Base-by-base conservation (phyloP, 805 yeast genomes). In the Dipodascus geniculatus region DNA sequence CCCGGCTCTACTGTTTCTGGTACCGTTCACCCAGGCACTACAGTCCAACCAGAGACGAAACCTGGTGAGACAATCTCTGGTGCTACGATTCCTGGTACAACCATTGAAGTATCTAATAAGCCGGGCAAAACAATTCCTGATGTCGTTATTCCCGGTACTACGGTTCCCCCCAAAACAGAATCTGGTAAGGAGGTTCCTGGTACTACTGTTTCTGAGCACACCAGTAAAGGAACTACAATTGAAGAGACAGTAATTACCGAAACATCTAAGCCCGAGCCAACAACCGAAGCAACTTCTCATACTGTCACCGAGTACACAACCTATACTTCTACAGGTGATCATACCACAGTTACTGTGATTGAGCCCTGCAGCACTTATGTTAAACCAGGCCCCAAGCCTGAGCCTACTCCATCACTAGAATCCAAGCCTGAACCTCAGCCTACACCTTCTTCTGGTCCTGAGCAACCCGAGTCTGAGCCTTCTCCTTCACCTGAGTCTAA, bases 51-150 rank as follows among this genome's bases (percentile, higher is more conserved):
- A 8, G 22, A n/a, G 8, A 42, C 48, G 8, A n/a, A 17, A n/a
- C 19, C 8, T n/a, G 22, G 22, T 4, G 19, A n/a, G 22, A 42
- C 48, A 8, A 42, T 42, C 4, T 20, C 48, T 42, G 48, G 48
- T 17, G 14, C 48, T 6, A 42, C 48, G 6, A 42, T 42, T 42
- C 48, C 48, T 42, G 22, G 22, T 6, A 17, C 48, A 20, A 42
- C 48, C 9, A 16, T 42, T 42, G 19, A n/a, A 17, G 48, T 4
- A 6, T 6, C 6, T 6, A 42, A 4, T 8, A 16, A 6, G 8
- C 48, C 48, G 4, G 48, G 48, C 4, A 42, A n/a, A n/a, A 42
- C 48, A 9, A 42, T 42, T 42, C 48, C 48, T 42, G 22, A n/a
- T 17, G 19, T 20, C 22, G 14, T 20, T n/a, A 20, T 42, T 20